Percentiles rank a stretch among this genome's conserved stretches.
Conservation (phyloP, 2,329 filamentous ascomycete genomes). For the Aspergillus versicolor region DNA sequence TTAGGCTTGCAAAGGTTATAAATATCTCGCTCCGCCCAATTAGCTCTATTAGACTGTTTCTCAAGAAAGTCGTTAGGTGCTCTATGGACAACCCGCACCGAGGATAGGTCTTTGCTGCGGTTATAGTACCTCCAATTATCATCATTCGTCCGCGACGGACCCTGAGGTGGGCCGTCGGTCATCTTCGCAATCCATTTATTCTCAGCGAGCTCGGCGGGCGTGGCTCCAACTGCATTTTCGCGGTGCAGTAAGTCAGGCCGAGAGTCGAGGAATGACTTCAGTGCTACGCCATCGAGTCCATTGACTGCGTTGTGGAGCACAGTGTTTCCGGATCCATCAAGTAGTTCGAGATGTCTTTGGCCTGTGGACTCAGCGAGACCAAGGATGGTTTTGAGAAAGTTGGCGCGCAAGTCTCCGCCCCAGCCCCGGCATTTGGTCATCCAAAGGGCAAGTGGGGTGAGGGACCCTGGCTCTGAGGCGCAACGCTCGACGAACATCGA, state of each 20-base stretch:
- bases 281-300: slow-evolving; percentile 56
- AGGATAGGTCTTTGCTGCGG: not conserved
- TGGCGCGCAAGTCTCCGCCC: not conserved
- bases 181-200: slow-evolving; percentile 27
- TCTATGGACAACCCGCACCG: not conserved
- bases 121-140: not conserved
- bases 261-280: slow-evolving; percentile 50
- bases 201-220: slow-evolving; percentile 59
- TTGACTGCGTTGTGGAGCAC: slow-evolving; percentile 41
- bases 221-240: slow-evolving; percentile 75
- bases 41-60: not conserved
- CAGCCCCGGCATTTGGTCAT: slow-evolving; percentile 30
- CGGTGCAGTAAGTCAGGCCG: slow-evolving; percentile 62
- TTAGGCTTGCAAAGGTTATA: slow-evolving; percentile 37
- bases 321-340: slow-evolving; percentile 46
- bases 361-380: slow-evolving; percentile 54
- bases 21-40: slow-evolving; percentile 19
- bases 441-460: slow-evolving; percentile 59
- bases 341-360: slow-evolving; percentile 43
- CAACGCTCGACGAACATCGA: slow-evolving; percentile 34
- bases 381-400: slow-evolving; percentile 3
- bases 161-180: slow-evolving; percentile 17
- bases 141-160: not conserved
- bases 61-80: slow-evolving; percentile 8
- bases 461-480: slow-evolving; percentile 23